phyloP scores from a whole-genome alignment of 768 basidiomycete genomes.

The Russula sp. region DNA sequence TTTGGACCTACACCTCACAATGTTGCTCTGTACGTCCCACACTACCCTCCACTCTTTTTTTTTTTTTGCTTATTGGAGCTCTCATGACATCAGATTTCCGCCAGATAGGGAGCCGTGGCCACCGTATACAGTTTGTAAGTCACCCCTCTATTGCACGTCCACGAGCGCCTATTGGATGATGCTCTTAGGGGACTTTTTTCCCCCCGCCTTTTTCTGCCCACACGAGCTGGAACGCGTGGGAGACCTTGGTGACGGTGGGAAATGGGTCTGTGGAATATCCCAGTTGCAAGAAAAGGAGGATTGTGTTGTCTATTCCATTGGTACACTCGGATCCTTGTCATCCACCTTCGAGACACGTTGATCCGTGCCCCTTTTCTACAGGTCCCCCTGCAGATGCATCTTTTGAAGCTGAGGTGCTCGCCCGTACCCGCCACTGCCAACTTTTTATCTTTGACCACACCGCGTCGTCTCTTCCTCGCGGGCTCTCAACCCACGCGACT shows the following conservation, averaged over 20 bases:
- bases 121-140: conserved; percentile 30
- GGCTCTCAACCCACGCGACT: conserved; percentile 33
- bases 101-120: conserved; percentile 30
- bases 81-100: conserved; percentile 25
- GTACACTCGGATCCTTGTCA: conserved; percentile 35
- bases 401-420: conserved; percentile 58
- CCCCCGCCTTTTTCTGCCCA: conserved; percentile 45
- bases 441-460: conserved; percentile 61
- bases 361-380: conserved; percentile 21
- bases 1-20: conserved; percentile 24
- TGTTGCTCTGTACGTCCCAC: conserved; percentile 20
- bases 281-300: conserved; percentile 50
- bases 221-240: conserved; percentile 45
- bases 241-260: conserved; percentile 63
- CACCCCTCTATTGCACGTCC: no score
- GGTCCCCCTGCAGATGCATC: conserved; percentile 60
- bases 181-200: conserved; percentile 47
- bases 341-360: conserved; percentile 13
- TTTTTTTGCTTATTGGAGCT: neutral
- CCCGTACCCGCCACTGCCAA: conserved; percentile 47
- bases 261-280: conserved; percentile 66
- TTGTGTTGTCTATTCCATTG: conserved; percentile 62
- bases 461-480: conserved; percentile 12
- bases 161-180: neutral
- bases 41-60: neutral